phyloP scores from a whole-genome alignment of 345 rosid species.

The Gossypium australe region DNA sequence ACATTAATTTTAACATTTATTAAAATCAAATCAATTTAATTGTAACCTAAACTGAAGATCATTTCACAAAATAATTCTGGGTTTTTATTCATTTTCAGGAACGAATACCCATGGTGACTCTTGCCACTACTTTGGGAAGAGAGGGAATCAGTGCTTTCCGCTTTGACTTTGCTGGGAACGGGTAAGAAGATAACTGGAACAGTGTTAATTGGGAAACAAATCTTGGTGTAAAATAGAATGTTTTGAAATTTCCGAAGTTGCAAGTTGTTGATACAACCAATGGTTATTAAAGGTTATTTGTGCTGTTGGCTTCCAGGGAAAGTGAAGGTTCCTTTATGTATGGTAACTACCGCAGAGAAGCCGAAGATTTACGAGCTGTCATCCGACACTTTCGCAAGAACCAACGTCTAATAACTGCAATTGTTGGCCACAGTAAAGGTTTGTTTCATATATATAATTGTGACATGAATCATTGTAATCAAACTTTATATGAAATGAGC shows the following conservation, averaged over 20 bases:
- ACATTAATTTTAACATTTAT: background rate
- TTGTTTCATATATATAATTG: background rate
- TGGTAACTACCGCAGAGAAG: conserved; percentile 79
- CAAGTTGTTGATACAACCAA: background rate
- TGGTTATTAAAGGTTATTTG: conserved; percentile 2
- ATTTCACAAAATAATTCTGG: background rate
- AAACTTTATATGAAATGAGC: background rate
- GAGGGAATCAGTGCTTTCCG: conserved; percentile 63
- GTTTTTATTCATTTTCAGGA: conserved; percentile 36
- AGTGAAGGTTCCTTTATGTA: conserved; percentile 88
- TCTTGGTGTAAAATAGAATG: background rate
- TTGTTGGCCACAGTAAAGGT: conserved; percentile 96
- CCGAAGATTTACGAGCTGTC: conserved; percentile 64
- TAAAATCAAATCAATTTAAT: background rate
- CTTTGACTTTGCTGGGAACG: conserved; percentile 90
- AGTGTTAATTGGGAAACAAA: background rate
- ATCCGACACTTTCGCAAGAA: conserved; percentile 43
- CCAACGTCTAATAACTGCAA: conserved; percentile 37
- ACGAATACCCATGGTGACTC: conserved; percentile 63
- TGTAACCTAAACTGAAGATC: background rate
- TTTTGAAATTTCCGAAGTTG: background rate
- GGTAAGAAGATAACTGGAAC: conserved; percentile 33
- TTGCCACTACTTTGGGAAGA: conserved; percentile 48
- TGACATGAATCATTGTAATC: background rate
- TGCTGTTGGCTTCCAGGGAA: conserved; percentile 42